These are phyloP conservation scores for Metschnikowia kunwiensis DNA, from an alignment of 805 yeast genomes.

Conservation along the genomic window DNA sequence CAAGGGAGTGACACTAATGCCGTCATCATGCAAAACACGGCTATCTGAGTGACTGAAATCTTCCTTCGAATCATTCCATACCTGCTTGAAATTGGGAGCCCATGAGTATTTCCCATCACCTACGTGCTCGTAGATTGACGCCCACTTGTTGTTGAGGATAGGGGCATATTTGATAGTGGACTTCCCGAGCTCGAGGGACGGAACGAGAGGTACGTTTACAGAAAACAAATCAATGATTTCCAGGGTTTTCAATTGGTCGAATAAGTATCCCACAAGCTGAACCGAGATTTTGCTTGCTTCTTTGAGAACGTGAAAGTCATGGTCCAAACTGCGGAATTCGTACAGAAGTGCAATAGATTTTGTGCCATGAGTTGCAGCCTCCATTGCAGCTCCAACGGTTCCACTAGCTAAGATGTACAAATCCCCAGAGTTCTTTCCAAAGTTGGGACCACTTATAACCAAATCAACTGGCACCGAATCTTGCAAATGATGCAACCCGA, in stretches of 20 bases:
- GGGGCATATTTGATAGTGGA: slow-evolving; percentile 74
- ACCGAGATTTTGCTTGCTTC: slow-evolving; percentile 71
- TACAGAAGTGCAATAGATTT: slow-evolving; percentile 79
- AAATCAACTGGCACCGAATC: slow-evolving; percentile 62
- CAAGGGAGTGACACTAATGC: slow-evolving; percentile 53
- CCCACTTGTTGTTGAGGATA: slow-evolving; percentile 81
- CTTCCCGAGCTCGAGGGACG: slow-evolving; percentile 44
- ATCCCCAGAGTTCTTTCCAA: slow-evolving; percentile 88
- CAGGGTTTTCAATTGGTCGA: slow-evolving; percentile 51
- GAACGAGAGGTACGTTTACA: slow-evolving; percentile 79
- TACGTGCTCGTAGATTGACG: slow-evolving; percentile 49
- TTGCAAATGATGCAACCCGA: slow-evolving; percentile 73
- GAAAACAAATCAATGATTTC: slow-evolving; percentile 65
- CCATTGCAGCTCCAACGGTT: slow-evolving; percentile 96
- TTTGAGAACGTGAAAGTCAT: slow-evolving; percentile 47
- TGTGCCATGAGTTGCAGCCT: slow-evolving; percentile 71
- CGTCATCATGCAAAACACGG: slow-evolving; percentile 61
- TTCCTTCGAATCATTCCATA: slow-evolving; percentile 48
- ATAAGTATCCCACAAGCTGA: slow-evolving; percentile 57
- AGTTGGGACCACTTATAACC: slow-evolving; percentile 93
- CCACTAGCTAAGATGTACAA: slow-evolving; percentile 89
- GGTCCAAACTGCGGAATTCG: slow-evolving; percentile 62
- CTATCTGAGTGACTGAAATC: slow-evolving; percentile 60
- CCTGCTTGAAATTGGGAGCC: slow-evolving; percentile 77
- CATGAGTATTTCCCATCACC: slow-evolving; percentile 54